Evolutionary conservation across 2,329 filamentous ascomycete species (phyloP).

Genomic region (Epichloe brachyelytri): DNA sequence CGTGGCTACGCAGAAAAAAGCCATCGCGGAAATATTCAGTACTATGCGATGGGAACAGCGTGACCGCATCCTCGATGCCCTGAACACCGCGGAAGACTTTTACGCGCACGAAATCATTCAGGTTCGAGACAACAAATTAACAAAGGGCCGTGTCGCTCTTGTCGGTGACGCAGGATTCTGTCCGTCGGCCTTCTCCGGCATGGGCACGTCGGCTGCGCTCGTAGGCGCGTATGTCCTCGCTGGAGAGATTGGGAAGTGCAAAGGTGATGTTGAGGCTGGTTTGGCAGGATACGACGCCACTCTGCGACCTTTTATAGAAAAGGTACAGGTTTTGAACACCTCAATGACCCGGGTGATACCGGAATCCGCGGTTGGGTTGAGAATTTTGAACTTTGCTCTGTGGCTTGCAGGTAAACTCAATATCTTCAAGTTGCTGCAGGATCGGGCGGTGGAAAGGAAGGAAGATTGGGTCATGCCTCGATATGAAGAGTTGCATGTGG

Average conservation of each 20-base stretch:
- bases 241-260: conserved; percentile 25
- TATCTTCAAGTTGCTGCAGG: neutral
- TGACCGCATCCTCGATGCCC: conserved; percentile 20
- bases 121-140: conserved; percentile 26
- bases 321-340: neutral
- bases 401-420: neutral
- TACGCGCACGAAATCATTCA: conserved; percentile 30
- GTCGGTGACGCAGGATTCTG: conserved; percentile 36
- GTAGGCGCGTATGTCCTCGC: conserved; percentile 37
- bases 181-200: conserved; percentile 27
- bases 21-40: conserved; percentile 24
- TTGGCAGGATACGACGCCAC: conserved; percentile 26
- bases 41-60: conserved; percentile 31
- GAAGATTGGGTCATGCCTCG: conserved; percentile 1
- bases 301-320: conserved; percentile 25
- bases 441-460: neutral
- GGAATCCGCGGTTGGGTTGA: neutral
- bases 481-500: conserved; percentile 1
- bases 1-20: conserved; percentile 16
- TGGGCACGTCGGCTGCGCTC: conserved; percentile 33
- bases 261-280: conserved; percentile 16
- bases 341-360: neutral
- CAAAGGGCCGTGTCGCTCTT: conserved; percentile 29
- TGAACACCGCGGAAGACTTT: conserved; percentile 27
- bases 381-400: neutral